Base-by-base conservation (phyloP, 2,329 filamentous ascomycete species). In the Harringtonia lauricola region DNA sequence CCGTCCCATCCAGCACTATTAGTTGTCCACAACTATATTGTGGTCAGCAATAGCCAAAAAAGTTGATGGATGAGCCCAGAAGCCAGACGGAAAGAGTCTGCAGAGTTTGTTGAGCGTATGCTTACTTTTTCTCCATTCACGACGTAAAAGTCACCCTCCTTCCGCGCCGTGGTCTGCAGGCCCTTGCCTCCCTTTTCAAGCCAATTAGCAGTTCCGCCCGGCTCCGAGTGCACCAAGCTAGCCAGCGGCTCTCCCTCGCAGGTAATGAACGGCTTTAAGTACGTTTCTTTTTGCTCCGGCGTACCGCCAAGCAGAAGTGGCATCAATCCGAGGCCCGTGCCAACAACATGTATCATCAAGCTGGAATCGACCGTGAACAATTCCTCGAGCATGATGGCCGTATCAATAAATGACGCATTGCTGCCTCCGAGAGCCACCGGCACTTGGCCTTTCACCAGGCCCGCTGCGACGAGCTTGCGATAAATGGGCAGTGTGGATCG, bases 1-100 rank as follows among this genome's bases (percentile, higher is more conserved):
- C 63, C 62, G 46, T 76, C 72, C 71, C 70, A 76, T 14, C 72
- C 72, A 1, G 62, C 65, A 41, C 61, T 64, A 51, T 74, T 76
- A 2, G 71, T 26, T 26, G 24, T 26, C 24, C 24, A 26, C 24
- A 26, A 10, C 24, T 26, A 10, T 10, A 26, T n/a, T n/a, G 24
- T 7, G 24, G 24, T 26, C 24, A 26, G 24, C 6, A 7, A 26
- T 10, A 10, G 6, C 24, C 24, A 26, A 10, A 6, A 26, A 26
- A n/a, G n/a, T n/a, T n/a, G n/a, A n/a, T n/a, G n/a, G n/a, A n/a
- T n/a, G n/a, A n/a, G n/a, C n/a, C n/a, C n/a, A n/a, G n/a, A n/a
- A n/a, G n/a, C n/a, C n/a, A n/a, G n/a, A n/a, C n/a, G 24, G 24
- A 26, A 26, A 26, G 24, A 10, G 24, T 7, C 7, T 6, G 24